Conservation (phyloP, 2,329 filamentous ascomycete genomes). For the Triangularia verruculosa region DNA sequence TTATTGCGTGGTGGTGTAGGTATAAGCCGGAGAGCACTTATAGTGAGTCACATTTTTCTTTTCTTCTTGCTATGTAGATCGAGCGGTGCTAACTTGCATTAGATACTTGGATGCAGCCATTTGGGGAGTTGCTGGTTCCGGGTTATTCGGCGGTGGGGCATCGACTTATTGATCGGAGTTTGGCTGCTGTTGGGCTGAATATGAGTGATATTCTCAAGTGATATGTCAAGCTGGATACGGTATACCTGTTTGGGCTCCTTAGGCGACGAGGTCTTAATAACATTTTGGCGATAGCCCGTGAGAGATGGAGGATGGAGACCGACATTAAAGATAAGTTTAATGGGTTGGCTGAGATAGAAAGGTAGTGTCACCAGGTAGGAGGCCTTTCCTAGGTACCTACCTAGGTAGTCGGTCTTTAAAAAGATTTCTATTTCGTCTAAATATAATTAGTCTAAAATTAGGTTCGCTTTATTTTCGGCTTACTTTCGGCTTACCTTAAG, state of each 20-base stretch:
- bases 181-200: constrained; percentile 1
- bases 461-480: background rate
- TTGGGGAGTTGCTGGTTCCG: constrained; percentile 13
- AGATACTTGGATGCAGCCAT: constrained; percentile 21
- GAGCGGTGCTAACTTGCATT: background rate
- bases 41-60: constrained; percentile 25
- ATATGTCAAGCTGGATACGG: too few species aligned
- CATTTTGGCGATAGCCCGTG: too few species aligned
- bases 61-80: background rate
- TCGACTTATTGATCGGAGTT: background rate
- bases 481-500: background rate
- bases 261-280: too few species aligned
- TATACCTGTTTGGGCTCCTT: too few species aligned
- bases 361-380: too few species aligned
- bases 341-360: too few species aligned
- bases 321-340: too few species aligned
- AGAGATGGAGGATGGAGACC: too few species aligned
- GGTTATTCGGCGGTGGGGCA: constrained; percentile 6
- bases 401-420: background rate
- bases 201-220: too few species aligned
- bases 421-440: background rate
- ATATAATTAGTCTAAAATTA: background rate
- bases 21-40: constrained; percentile 40
- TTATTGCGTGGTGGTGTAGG: constrained; percentile 39
- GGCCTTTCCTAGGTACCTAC: too few species aligned